Evolutionary conservation across 495 filamentous ascomycete species (phyloP), one percentile per base, ranked within the genome.

Genomic region (Penicillium mononematosum): DNA sequence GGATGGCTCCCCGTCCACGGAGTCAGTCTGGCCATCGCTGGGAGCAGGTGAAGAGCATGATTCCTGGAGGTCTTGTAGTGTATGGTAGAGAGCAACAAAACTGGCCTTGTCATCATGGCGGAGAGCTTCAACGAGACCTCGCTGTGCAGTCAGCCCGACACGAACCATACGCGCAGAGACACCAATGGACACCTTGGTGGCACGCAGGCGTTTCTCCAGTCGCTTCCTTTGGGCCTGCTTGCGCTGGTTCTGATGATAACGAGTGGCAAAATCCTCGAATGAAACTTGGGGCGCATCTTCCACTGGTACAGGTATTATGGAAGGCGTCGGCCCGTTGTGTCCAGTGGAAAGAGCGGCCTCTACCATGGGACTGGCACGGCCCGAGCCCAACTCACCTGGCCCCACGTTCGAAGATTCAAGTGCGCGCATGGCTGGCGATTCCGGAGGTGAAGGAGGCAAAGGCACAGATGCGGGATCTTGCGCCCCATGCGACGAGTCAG

Each of bases 31-130:
- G 56, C 67, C 62, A 61, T 78, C 67, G 45, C 56, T 75, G 64
- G 60, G 75, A 71, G 69, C 74, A 29, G 82, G 86, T 56, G 84
- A 82, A 65, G 88, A 86, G 78, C 90, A 96, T 25, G 89, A 91
- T 65, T 89, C 89, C 72, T 88, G 84, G 48, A 96, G 87, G 73
- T 96, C 90, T 75, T 91, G 86, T 58, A 96, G 80, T 48, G 90
- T 88, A 78, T 93, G 89, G 70, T 92, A 96, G 45, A 96, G 77
- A 65, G 83, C 83, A 52, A 88, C 88, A 75, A 98, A 98, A 61
- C 81, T 86, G 64, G 85, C 85, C 76, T 94, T 96, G 71, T 97
- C 91, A 68, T 96, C 92, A 46, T 88, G 85, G 62, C 88, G 88
- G 71, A 96, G 91, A 66, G 84, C 83, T 65, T 98, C 92, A 60